Percentiles rank a stretch among this genome's conserved stretches.
Conservation (phyloP, 768 basidiomycete genomes). For the Hygrophoropsis aurantiaca region DNA sequence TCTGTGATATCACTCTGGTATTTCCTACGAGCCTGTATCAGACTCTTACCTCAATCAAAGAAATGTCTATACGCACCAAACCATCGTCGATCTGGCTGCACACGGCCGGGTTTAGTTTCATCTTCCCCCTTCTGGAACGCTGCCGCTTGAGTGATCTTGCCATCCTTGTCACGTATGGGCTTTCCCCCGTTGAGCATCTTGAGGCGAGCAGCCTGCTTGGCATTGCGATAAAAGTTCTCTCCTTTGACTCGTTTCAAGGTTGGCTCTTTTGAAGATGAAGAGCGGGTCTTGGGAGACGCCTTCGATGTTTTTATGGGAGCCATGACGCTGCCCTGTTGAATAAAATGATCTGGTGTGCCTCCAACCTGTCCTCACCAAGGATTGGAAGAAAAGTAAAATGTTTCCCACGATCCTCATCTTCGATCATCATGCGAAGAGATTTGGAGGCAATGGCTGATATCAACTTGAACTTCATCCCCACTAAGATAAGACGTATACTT, state of each 20-base stretch:
- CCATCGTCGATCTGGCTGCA: constrained; percentile 95
- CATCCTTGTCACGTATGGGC: constrained; percentile 85
- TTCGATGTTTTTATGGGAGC: constrained; percentile 28
- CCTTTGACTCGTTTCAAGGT: constrained; percentile 78
- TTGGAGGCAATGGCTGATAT: too few species aligned
- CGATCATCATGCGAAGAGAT: too few species aligned
- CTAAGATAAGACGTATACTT: too few species aligned
- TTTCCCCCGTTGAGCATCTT: constrained; percentile 95
- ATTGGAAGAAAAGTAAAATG: not conserved
- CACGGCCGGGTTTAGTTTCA: constrained; percentile 85
- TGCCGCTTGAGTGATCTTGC: constrained; percentile 91
- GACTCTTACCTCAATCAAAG: constrained; percentile 5
- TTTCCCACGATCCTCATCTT: constrained; percentile 10
- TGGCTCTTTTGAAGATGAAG: constrained; percentile 48
- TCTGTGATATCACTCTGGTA: constrained; percentile 97
- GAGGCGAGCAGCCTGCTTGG: constrained; percentile 77
- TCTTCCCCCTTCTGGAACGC: constrained; percentile 96
- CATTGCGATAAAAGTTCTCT: constrained; percentile 98
- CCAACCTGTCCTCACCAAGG: too few species aligned
- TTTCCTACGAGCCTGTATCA: constrained; percentile 59
- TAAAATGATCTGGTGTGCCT: not conserved
- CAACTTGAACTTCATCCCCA: too few species aligned
- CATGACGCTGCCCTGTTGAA: constrained; percentile 16
- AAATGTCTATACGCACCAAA: constrained; percentile 66
- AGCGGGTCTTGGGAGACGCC: constrained; percentile 34